phyloP scores from a whole-genome alignment of 1,284 basidiomycete genomes.

The Malassezia furfur region DNA sequence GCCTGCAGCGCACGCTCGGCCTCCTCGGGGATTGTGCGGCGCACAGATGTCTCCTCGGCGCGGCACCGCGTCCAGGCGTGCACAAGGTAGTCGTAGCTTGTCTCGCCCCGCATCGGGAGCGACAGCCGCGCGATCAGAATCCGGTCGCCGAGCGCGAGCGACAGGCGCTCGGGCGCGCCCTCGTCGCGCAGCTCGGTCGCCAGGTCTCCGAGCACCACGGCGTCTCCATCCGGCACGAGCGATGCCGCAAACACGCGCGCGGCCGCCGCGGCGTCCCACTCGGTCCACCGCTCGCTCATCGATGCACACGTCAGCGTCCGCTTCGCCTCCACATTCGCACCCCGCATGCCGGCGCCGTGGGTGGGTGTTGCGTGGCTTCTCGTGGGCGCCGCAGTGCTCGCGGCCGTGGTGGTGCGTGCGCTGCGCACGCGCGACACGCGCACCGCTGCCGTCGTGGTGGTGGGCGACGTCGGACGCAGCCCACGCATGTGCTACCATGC shows the following conservation, averaged over 20 bases:
- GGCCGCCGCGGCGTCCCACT: conserved; percentile 7
- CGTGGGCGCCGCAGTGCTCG: neutral
- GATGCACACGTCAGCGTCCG: neutral
- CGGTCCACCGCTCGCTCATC: conserved; percentile 7
- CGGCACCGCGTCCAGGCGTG: conserved; percentile 68
- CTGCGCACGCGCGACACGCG: neutral
- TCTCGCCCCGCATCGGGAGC: conserved; percentile 61
- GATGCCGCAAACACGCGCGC: neutral
- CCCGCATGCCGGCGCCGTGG: neutral
- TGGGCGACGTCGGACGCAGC: conserved; percentile 89
- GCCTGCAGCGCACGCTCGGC: neutral
- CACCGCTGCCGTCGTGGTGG: conserved; percentile 69
- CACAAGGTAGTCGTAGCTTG: conserved; percentile 80
- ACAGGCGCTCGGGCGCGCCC: conserved; percentile 6
- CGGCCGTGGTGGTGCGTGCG: neutral
- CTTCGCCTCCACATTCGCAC: neutral
- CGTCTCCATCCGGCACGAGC: neutral
- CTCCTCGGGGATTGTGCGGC: neutral
- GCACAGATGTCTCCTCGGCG: conserved; percentile 21
- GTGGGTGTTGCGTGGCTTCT: neutral
- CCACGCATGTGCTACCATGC: conserved; percentile 99
- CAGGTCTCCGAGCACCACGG: conserved; percentile 49
- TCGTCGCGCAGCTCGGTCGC: conserved; percentile 65
- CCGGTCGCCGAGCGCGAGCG: conserved; percentile 58
- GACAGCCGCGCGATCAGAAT: conserved; percentile 79